Evolutionary conservation across 2,329 filamentous ascomycete genomes (phyloP).

Genomic region (Claviceps sp.): DNA sequence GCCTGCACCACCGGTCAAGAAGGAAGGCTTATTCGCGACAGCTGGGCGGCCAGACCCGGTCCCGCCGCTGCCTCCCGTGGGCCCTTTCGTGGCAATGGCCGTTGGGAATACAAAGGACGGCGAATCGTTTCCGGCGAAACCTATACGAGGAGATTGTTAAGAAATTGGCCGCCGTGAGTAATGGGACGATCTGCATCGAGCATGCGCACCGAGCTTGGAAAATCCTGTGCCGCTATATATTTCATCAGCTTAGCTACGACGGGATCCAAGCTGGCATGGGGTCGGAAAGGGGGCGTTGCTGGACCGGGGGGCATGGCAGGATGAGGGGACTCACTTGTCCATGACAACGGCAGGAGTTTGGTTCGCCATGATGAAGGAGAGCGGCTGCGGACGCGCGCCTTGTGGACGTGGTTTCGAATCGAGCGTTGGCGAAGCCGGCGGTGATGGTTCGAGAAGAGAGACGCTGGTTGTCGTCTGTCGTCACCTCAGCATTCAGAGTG

Average conservation of each 20-base stretch:
- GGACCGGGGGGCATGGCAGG: constrained; percentile 14
- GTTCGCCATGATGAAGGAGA: constrained; percentile 58
- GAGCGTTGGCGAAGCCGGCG: constrained; percentile 1
- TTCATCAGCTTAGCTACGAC: constrained; percentile 19
- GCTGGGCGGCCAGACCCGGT: constrained; percentile 80
- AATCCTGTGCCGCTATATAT: constrained; percentile 86
- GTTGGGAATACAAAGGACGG: constrained; percentile 99
- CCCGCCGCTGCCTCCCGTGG: constrained; percentile 54
- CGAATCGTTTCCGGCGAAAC: constrained; percentile 97
- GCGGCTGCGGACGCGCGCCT: constrained; percentile 13
- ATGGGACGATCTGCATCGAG: not conserved
- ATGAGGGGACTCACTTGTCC: constrained; percentile 78
- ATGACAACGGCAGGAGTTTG: constrained; percentile 99
- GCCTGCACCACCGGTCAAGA: constrained; percentile 81
- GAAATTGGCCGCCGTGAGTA: constrained; percentile 7
- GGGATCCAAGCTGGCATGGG: constrained; percentile 8
- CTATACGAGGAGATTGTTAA: constrained; percentile 32
- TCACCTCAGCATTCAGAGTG: constrained; percentile 6
- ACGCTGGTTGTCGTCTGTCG: constrained; percentile 6
- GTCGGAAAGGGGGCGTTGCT: constrained; percentile 13
- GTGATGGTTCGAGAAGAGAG: constrained; percentile 3
- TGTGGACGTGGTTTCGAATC: not conserved
- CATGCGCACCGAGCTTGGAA: constrained; percentile 79
- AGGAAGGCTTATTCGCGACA: constrained; percentile 89
- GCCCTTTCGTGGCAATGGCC: constrained; percentile 89